A percentile compares a stretch with the other conserved stretches of the same genome.
These are phyloP conservation scores for Rhizoclosmatium globosum DNA, from an alignment of 192 early-diverging fungal species.

Conservation along the genomic window DNA sequence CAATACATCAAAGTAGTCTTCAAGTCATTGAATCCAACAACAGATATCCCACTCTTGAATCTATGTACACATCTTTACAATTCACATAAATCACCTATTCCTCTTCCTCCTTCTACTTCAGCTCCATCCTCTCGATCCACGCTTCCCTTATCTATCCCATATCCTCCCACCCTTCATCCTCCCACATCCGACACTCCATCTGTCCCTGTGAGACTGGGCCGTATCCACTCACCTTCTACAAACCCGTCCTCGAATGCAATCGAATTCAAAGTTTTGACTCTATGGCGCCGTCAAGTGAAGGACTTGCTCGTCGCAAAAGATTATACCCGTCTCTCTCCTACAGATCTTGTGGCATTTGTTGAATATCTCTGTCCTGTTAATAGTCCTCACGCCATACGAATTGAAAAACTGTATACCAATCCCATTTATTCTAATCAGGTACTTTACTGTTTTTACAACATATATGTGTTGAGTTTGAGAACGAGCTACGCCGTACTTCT, in stretches of 20 bases:
- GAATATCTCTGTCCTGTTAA: slow-evolving; percentile 31
- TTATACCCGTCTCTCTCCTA: background rate
- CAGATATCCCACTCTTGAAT: slow-evolving; percentile 7
- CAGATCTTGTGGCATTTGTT: slow-evolving; percentile 29
- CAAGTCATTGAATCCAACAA: slow-evolving; percentile 14
- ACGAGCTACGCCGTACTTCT: too few species aligned
- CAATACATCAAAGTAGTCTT: slow-evolving; percentile 21
- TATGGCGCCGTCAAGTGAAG: slow-evolving; percentile 25
- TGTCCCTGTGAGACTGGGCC: background rate
- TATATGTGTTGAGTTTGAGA: too few species aligned
- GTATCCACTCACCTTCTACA: background rate
- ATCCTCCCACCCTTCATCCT: background rate
- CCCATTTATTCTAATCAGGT: background rate
- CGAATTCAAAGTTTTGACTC: slow-evolving; percentile 23
- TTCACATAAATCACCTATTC: background rate
- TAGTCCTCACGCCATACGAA: slow-evolving; percentile 3
- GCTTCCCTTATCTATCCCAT: too few species aligned
- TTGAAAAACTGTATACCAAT: slow-evolving; percentile 26
- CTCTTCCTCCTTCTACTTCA: background rate
- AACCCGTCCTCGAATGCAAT: background rate
- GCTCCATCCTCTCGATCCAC: background rate
- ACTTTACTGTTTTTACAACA: background rate
- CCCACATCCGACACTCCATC: background rate
- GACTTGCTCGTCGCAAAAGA: slow-evolving; percentile 11
- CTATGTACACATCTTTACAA: slow-evolving; percentile 2